Conservation (phyloP, 495 filamentous ascomycete genomes). For the Penicillium diatomitis region DNA sequence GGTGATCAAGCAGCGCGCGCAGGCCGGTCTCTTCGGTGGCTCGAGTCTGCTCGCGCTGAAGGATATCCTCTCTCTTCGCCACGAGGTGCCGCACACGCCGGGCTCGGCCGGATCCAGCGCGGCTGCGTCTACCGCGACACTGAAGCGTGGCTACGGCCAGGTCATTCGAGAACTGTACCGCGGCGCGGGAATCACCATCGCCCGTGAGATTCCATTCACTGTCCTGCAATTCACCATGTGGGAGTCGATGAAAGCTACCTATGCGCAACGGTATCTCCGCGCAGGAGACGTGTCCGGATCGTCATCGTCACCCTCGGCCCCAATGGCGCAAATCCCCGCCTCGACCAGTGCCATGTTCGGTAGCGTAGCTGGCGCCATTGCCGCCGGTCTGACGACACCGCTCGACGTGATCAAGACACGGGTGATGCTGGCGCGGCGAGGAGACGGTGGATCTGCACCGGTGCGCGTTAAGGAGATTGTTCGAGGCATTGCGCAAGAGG, state of each 20-base stretch:
- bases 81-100: conserved; percentile 9
- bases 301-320: too few relatives aligned
- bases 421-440: conserved; percentile 70
- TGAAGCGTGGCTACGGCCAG: conserved; percentile 35
- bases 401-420: conserved; percentile 94
- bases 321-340: conserved; percentile 45
- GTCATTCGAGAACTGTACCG: conserved; percentile 82
- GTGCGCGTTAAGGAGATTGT: conserved; percentile 51
- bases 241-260: conserved; percentile 74
- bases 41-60: conserved; percentile 46
- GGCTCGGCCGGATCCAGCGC: conserved; percentile 2
- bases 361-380: conserved; percentile 71
- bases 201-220: conserved; percentile 95
- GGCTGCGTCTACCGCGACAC: not conserved
- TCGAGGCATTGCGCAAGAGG: conserved; percentile 58
- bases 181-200: conserved; percentile 82
- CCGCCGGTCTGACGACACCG: conserved; percentile 84
- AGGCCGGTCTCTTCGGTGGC: conserved; percentile 63
- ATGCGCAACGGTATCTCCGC: conserved; percentile 27
- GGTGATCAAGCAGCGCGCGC: conserved; percentile 92
- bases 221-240: conserved; percentile 95
- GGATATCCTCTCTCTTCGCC: conserved; percentile 54
- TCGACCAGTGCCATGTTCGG: conserved; percentile 82
- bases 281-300: not conserved
- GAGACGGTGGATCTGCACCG: conserved; percentile 31